These are phyloP conservation scores for Chrysanthemum lavandulifolium DNA, from an alignment of 129 eudicot genomes.

Conservation along the genomic window DNA sequence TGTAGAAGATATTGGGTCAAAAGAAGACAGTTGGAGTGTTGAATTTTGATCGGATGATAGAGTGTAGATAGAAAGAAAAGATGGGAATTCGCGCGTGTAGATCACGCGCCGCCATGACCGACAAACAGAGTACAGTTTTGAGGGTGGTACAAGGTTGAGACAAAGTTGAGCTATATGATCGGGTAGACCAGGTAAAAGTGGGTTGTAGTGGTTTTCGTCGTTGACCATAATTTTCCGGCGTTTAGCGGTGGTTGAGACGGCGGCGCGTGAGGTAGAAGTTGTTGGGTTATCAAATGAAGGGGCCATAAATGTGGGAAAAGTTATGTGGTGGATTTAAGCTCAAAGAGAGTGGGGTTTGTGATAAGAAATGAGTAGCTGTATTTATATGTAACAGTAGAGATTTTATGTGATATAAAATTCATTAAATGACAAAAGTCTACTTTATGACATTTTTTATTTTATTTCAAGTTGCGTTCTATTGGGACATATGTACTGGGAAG, in stretches of 20 bases:
- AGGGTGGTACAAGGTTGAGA: constrained; percentile 57
- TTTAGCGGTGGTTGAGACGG: constrained; percentile 22
- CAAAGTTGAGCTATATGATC: constrained; percentile 67
- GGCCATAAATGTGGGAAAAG: constrained; percentile 29
- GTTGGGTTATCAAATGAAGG: constrained; percentile 22
- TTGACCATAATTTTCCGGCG: constrained; percentile 18
- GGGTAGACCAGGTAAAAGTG: constrained; percentile 68
- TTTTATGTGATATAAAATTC: not conserved
- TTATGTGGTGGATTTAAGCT: constrained; percentile 30
- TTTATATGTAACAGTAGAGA: too few relatives aligned
- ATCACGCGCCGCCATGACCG: constrained; percentile 67
- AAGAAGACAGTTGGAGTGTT: constrained; percentile 36
- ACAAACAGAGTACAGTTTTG: constrained; percentile 59
- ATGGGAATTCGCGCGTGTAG: constrained; percentile 50
- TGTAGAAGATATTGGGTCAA: constrained; percentile 56
- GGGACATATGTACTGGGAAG: too few relatives aligned
- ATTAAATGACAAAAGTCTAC: not conserved
- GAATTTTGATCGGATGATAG: constrained; percentile 24
- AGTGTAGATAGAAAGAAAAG: constrained; percentile 54
- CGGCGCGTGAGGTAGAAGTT: constrained; percentile 21
- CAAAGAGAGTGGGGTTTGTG: not conserved
- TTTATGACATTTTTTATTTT: not conserved
- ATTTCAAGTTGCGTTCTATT: not conserved
- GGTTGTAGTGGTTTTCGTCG: constrained; percentile 19
- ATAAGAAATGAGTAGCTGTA: not conserved